phyloP scores from a whole-genome alignment of 352 stramenopile species.

The Globisporangium viniferum region DNA sequence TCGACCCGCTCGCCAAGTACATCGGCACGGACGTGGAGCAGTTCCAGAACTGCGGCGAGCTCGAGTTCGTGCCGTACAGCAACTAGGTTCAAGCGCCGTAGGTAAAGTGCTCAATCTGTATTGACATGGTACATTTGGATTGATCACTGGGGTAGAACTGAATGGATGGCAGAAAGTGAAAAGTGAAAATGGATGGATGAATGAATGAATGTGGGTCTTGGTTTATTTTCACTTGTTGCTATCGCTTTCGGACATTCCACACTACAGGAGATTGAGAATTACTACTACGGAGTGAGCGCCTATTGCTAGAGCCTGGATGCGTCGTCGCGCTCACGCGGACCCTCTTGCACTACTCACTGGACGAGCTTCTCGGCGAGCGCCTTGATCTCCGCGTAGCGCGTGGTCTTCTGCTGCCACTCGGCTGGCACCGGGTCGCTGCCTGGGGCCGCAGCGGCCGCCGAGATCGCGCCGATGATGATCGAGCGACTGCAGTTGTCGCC shows the following conservation, averaged over 20 bases:
- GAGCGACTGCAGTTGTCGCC: conserved; percentile 72
- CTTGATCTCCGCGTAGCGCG: conserved; percentile 32
- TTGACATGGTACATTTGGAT: background rate
- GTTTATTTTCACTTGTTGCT: background rate
- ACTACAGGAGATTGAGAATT: too few relatives aligned
- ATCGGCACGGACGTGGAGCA: conserved; percentile 43
- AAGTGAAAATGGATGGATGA: background rate
- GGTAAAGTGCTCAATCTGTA: too few relatives aligned
- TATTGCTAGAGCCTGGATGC: too few relatives aligned
- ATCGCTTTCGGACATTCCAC: background rate
- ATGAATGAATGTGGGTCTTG: background rate
- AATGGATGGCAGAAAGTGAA: background rate
- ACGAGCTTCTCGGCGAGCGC: conserved; percentile 40
- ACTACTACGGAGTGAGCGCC: too few relatives aligned
- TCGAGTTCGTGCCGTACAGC: conserved; percentile 64
- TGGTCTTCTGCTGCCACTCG: conserved; percentile 54
- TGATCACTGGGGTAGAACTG: background rate
- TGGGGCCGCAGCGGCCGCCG: conserved; percentile 27
- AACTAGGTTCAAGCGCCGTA: background rate
- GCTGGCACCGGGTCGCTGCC: conserved; percentile 29
- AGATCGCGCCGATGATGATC: conserved; percentile 56
- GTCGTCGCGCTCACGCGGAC: too few relatives aligned
- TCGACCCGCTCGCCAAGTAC: conserved; percentile 70
- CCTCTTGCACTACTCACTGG: conserved; percentile 4
- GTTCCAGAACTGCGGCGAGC: conserved; percentile 69